phyloP scores from a whole-genome alignment of 495 filamentous ascomycete species.

The Podospora conica region DNA sequence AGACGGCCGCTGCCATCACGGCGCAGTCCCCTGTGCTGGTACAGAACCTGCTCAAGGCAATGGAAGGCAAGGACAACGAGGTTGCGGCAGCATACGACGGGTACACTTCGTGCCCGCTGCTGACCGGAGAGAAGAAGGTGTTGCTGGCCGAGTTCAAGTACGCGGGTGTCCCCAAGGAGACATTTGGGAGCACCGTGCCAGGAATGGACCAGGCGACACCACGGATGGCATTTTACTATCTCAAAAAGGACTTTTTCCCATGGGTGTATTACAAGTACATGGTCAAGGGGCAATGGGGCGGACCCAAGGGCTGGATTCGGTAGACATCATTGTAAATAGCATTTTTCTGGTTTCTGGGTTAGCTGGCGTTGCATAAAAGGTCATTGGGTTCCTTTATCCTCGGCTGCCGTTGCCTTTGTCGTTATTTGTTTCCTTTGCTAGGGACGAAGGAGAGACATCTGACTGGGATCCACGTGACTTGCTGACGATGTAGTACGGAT shows the following conservation, averaged over 20 bases:
- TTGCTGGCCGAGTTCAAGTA: constrained; percentile 69
- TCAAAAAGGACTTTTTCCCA: constrained; percentile 70
- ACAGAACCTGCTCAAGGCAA: constrained; percentile 44
- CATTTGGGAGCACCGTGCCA: constrained; percentile 46
- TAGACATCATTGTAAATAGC: neutral
- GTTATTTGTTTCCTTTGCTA: neutral
- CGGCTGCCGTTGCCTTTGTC: neutral
- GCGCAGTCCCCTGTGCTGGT: constrained; percentile 57
- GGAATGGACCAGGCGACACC: constrained; percentile 54
- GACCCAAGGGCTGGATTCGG: constrained; percentile 47
- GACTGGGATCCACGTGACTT: neutral
- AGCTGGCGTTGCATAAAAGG: neutral
- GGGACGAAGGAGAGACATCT: too few relatives aligned
- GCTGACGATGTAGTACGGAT: neutral
- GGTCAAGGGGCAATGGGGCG: constrained; percentile 59
- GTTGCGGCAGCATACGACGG: constrained; percentile 51
- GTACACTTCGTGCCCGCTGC: constrained; percentile 63
- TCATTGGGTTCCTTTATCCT: neutral
- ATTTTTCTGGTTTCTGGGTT: neutral
- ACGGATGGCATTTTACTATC: constrained; percentile 51
- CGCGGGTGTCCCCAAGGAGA: constrained; percentile 64
- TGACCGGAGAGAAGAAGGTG: constrained; percentile 61
- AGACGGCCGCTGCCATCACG: constrained; percentile 63
- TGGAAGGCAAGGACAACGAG: constrained; percentile 50
- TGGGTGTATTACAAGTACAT: constrained; percentile 56